phyloP scores from a whole-genome alignment of 2,329 filamentous ascomycete genomes.

The Arthrobotrys conoides region DNA sequence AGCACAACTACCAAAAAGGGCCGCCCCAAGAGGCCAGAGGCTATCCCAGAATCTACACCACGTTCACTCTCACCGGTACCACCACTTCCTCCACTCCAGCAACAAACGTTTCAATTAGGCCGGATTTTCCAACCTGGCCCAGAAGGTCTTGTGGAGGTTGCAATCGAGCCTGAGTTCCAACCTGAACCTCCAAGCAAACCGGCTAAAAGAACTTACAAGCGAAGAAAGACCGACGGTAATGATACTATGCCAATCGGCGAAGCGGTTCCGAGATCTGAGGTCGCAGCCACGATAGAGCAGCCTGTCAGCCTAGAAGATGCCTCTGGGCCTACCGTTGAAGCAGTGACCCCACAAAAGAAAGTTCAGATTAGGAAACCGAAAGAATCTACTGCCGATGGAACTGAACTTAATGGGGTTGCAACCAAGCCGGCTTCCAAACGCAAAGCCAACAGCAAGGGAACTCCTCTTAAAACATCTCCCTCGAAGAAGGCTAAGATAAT shows the following conservation, averaged over 20 bases:
- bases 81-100: neutral
- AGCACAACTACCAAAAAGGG: conserved; percentile 36
- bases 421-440: conserved; percentile 27
- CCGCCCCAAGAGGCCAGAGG: conserved; percentile 35
- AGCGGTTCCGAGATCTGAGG: neutral
- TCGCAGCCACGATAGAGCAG: neutral
- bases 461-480: conserved; percentile 13
- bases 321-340: neutral
- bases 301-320: neutral
- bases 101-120: conserved; percentile 24
- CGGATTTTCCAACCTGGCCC: conserved; percentile 54
- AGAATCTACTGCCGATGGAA: neutral
- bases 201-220: conserved; percentile 33
- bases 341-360: conserved; percentile 1
- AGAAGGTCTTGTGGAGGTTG: conserved; percentile 38
- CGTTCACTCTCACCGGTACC: neutral
- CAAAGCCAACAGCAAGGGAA: conserved; percentile 34
- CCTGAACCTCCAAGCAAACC: conserved; percentile 5
- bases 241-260: neutral
- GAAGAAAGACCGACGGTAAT: conserved; percentile 31
- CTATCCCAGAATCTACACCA: conserved; percentile 6
- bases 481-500: conserved; percentile 36
- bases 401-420: neutral
- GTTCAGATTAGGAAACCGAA: conserved; percentile 31
- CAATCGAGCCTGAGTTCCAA: neutral